phyloP scores from a whole-genome alignment of 2,329 filamentous ascomycete species.

The Xylaria sp. region DNA sequence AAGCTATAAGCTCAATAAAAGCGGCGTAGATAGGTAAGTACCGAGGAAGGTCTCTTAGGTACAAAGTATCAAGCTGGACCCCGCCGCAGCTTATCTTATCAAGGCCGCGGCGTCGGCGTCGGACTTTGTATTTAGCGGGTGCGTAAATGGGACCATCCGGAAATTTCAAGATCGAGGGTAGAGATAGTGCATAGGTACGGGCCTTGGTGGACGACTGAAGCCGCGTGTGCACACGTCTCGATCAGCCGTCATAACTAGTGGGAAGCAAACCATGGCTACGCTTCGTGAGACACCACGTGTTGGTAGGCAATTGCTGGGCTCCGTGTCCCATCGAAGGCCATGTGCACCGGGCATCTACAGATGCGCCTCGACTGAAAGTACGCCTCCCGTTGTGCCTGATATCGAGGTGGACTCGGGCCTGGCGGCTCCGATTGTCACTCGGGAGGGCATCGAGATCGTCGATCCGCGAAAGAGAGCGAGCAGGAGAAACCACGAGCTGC shows the following conservation, averaged over 20 bases:
- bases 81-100: slow-evolving; percentile 22
- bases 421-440: slow-evolving; percentile 51
- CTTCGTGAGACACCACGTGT: slow-evolving; percentile 47
- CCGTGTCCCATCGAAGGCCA: slow-evolving; percentile 41
- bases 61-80: neutral
- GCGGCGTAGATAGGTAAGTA: neutral
- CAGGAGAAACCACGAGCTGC: slow-evolving; percentile 44
- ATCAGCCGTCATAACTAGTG: slow-evolving; percentile 17
- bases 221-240: slow-evolving; percentile 13
- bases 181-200: slow-evolving; percentile 8
- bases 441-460: slow-evolving; percentile 55
- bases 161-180: slow-evolving; percentile 34
- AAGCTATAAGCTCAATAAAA: too few relatives aligned
- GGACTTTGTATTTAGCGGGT: slow-evolving; percentile 38
- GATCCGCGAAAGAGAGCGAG: slow-evolving; percentile 58
- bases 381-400: slow-evolving; percentile 56
- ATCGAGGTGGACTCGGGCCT: slow-evolving; percentile 64
- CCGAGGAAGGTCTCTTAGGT: too few relatives aligned
- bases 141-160: slow-evolving; percentile 8
- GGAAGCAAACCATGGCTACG: slow-evolving; percentile 41
- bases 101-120: slow-evolving; percentile 24
- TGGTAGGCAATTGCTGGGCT: slow-evolving; percentile 43
- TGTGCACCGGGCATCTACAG: slow-evolving; percentile 47
- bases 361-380: slow-evolving; percentile 60
- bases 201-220: slow-evolving; percentile 10